Percentiles rank a stretch among this genome's conserved stretches.
Evolutionary conservation across 345 rosid species (phyloP).

Genomic region (Eucalyptus cloeziana): DNA sequence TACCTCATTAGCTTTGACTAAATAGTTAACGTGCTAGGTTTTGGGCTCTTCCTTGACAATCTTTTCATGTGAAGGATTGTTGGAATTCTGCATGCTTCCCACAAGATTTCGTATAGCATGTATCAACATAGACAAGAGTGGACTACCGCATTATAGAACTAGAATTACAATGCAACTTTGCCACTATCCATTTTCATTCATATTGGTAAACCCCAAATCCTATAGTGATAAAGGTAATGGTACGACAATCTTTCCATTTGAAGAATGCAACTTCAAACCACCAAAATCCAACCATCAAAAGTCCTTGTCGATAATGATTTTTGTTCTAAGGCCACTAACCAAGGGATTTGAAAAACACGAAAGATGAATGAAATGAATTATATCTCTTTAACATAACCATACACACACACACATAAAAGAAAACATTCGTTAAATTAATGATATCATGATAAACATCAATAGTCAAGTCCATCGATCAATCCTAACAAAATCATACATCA

Average conservation of each 20-base stretch:
- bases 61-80: neutral
- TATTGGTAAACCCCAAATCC: no score
- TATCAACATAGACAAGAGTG: neutral
- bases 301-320: accelerated
- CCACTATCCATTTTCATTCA: neutral
- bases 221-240: no score
- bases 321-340: no score
- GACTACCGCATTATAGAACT: neutral
- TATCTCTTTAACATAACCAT: no score
- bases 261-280: accelerated
- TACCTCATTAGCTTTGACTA: neutral
- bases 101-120: neutral
- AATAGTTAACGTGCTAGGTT: neutral
- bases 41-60: neutral
- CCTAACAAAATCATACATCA: accelerated
- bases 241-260: accelerated
- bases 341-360: no score
- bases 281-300: no score
- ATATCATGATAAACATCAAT: no score
- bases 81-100: neutral
- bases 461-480: no score
- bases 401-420: no score
- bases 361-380: no score
- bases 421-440: no score
- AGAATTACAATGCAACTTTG: no score